Base-by-base conservation (phyloP, 371 early-diverging fungal genomes). In the Gilbertella persicaria region DNA sequence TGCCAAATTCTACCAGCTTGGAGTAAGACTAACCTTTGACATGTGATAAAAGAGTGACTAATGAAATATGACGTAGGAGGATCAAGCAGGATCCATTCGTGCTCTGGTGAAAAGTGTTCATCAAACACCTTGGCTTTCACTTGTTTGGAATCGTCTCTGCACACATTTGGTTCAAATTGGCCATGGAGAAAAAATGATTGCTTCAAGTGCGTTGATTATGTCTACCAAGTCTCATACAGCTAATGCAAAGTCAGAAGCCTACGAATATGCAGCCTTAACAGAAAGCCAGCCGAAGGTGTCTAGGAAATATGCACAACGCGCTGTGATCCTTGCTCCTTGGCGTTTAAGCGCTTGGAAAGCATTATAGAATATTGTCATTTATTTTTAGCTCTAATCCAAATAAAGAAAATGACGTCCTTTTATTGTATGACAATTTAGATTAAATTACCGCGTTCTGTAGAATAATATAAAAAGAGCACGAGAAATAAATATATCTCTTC, bases 301-400 rank as follows among this genome's bases (percentile, higher is more conserved):
- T 4, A 57, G 61, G n/a, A 62, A 57, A 45, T 30, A 40, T 30
- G 82, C 85, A 3, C 83, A 84, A 42, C 62, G 76, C 4, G 74
- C 82, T 5, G 67, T 78, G 7, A 58, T 77, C 62, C 62, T 71
- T 2, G 82, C 82, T 0, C 85, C 85, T 45, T 82, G 81, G 83
- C 64, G 75, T 19, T 25, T 56, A 17, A 54, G 60, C 21, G 74
- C 79, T 24, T 82, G 85, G 82, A 47, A 67, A 48, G 50, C 54
- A 9, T 45, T 71, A 7, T 41, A 39, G 12, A 38, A 40, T 40
- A 39, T 50, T 50, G 38, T 49, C 49, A 40, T 50, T 28, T 13
- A 36, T 35, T 38, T 20, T 20, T 13, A 39, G n/a, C 16, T 26
- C 28, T 3, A 50, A 38, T 8, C 39, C 25, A 23, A 23, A 24